Evolutionary conservation across 768 basidiomycete species (phyloP), one percentile per base, ranked within the genome.

Genomic region (Flagelloscypha sp.): DNA sequence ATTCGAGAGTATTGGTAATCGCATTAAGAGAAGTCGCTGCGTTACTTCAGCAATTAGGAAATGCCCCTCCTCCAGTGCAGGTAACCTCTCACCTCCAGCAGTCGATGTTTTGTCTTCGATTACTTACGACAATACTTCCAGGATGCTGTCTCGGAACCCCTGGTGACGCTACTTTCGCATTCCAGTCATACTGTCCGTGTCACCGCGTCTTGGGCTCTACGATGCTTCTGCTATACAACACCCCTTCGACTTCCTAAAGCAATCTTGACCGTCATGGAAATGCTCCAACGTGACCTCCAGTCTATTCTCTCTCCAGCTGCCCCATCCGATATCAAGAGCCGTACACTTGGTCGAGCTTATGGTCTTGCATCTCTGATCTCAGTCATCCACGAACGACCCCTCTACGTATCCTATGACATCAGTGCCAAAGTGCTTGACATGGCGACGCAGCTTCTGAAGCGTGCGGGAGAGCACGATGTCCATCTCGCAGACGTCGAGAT

Each of bases 401-500:
- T 99, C 1, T 98, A 98, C 47, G 86, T 94, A 29, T 93, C 92
- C 5, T 90, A 90, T 57, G 94, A 98, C 52, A 75, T 93, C 46
- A 81, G 81, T 24, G 78, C 89, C 4, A 93, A 85, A 52, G 83
- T 92, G 12, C 75, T 98, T 37, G 88, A 95, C 49, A 83, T 87
- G 57, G 85, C 94, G 1, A 87, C 84, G 2, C 79, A 84, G 37
- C 72, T 99, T 7, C 71, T 99, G 35, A 97, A 94, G 50, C 75
- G 83, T 22, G 84, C 88, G 1, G 85, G 86, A 6, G 92, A 95
- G 40, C 94, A 97, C 52, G 84, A 93, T 39, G 65, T 98, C 29
- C 73, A 76, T 36, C 59, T 86, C 20, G 89, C 88, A 2, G 75
- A 74, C 9, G 67, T 86, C 20, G 90, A 94, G 52, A 79, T 95